A percentile compares a stretch with the other conserved stretches of the same genome.
Conservation (phyloP, 1,139 yeast species). For the Saccharomycopsis hybrid region DNA sequence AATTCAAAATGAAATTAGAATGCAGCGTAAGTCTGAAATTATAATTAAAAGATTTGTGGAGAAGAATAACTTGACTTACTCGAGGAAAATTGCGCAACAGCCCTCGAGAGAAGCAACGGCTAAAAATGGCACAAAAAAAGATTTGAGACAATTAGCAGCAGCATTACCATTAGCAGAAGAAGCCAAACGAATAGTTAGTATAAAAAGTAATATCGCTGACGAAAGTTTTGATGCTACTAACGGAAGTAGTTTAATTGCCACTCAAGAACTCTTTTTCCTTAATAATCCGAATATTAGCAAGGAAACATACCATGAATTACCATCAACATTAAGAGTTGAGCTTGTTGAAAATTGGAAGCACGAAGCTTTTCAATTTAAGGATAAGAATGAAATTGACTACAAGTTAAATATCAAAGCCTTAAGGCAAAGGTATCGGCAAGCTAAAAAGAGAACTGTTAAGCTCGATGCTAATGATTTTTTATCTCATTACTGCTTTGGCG, state of each 20-base stretch:
- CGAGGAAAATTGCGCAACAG: neutral
- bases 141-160: neutral
- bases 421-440: too few relatives aligned
- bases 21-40: conserved; percentile 32
- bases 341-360: conserved; percentile 14
- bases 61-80: conserved; percentile 2
- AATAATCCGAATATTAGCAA: conserved; percentile 14
- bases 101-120: neutral
- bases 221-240: neutral
- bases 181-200: too few relatives aligned
- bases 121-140: neutral
- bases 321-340: conserved; percentile 11
- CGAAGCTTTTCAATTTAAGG: conserved; percentile 12
- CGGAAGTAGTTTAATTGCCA: conserved; percentile 3
- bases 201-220: neutral
- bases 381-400: conserved; percentile 9
- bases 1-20: conserved; percentile 42
- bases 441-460: too few relatives aligned
- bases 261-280: conserved; percentile 16
- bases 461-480: too few relatives aligned
- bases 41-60: conserved; percentile 3
- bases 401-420: neutral
- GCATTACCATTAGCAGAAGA: conserved; percentile 17
- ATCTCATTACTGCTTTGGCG: too few relatives aligned
- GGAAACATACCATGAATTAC: conserved; percentile 8